These are phyloP conservation scores for Sarocladium brachiariae DNA, from an alignment of 2,329 filamentous ascomycete species.

Conservation along the genomic window DNA sequence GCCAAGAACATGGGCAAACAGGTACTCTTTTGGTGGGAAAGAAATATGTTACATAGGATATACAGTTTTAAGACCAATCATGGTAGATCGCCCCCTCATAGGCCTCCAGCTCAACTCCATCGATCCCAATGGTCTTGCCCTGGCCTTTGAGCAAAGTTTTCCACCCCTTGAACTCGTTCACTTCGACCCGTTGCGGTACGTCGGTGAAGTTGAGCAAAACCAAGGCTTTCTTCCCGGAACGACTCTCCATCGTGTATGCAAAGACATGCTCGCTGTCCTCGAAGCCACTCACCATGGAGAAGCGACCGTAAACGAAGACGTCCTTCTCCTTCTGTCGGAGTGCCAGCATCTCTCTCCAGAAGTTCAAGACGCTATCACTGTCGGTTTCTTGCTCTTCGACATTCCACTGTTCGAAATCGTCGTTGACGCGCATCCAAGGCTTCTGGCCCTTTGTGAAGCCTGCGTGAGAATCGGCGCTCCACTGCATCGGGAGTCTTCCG, in stretches of 20 bases:
- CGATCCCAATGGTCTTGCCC: not conserved
- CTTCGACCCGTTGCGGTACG: not conserved
- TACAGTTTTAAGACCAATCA: not conserved
- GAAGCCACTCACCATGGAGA: conserved; percentile 13
- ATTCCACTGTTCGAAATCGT: conserved; percentile 17
- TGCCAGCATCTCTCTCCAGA: conserved; percentile 15
- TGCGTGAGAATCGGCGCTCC: conserved; percentile 38
- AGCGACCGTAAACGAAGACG: conserved; percentile 18
- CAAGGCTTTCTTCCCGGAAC: conserved; percentile 7
- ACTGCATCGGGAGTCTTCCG: conserved; percentile 34
- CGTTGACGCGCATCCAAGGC: conserved; percentile 23
- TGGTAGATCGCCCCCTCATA: not conserved
- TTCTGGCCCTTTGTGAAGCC: conserved; percentile 29
- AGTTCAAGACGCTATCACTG: conserved; percentile 13
- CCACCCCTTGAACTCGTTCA: not conserved
- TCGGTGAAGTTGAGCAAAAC: conserved; percentile 1
- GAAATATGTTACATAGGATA: not conserved
- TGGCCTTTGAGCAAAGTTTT: not conserved
- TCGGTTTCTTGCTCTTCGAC: conserved; percentile 14
- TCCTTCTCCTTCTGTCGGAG: conserved; percentile 15
- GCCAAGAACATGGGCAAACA: too few species aligned
- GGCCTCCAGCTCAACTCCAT: not conserved
- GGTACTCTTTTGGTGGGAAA: too few species aligned
- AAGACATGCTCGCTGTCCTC: conserved; percentile 12
- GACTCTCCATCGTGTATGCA: conserved; percentile 2